Conservation (phyloP, 2,329 filamentous ascomycete genomes). For the Fusarium armeniacum region DNA sequence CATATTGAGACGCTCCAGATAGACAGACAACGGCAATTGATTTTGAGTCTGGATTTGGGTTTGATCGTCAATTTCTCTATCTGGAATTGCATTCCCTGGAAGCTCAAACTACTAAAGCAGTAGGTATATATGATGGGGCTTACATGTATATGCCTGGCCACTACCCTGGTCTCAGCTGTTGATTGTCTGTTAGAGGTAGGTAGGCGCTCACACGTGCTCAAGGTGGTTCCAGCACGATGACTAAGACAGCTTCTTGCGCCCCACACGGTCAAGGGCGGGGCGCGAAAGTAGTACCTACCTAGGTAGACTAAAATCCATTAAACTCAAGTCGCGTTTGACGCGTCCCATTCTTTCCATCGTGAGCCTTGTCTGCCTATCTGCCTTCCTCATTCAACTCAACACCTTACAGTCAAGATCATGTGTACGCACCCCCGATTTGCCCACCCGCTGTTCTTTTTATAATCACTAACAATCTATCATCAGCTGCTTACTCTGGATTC, state of each 20-base stretch:
- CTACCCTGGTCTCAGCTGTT: neutral
- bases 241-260: conserved; percentile 35
- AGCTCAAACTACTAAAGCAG: neutral
- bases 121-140: neutral
- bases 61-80: no score
- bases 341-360: conserved; percentile 47
- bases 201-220: neutral
- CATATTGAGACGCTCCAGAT: neutral
- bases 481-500: conserved; percentile 67
- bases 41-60: neutral
- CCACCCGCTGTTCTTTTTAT: neutral
- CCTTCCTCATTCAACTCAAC: conserved; percentile 30
- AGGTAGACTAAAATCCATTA: conserved; percentile 45
- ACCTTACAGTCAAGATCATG: conserved; percentile 51
- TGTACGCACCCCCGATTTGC: conserved; percentile 47
- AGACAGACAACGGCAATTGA: neutral
- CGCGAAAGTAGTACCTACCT: conserved; percentile 1
- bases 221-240: conserved; percentile 22
- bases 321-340: conserved; percentile 53
- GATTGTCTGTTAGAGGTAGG: neutral
- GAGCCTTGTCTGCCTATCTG: conserved; percentile 35
- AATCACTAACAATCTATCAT: conserved; percentile 17
- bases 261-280: conserved; percentile 44
- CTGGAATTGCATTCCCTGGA: neutral
- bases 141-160: neutral